Conservation (phyloP, 768 basidiomycete species). For the Pisolithus marmoratus region DNA sequence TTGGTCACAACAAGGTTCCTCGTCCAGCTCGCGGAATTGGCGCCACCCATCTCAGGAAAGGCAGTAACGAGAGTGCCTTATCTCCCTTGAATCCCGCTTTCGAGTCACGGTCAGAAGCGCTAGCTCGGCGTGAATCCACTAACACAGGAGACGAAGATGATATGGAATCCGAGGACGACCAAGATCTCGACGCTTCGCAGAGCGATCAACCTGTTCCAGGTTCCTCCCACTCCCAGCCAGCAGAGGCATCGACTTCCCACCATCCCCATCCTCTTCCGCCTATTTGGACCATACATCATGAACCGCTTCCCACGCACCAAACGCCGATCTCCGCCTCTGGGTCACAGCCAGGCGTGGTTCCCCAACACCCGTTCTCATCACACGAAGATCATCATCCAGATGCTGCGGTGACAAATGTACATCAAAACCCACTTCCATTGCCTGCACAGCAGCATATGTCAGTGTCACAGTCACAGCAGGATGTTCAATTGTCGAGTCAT, state of each 20-base stretch:
- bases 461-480: conserved; percentile 19
- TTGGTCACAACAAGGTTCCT: conserved; percentile 32
- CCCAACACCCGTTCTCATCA: conserved; percentile 26
- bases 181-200: conserved; percentile 22
- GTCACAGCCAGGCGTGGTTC: conserved; percentile 23
- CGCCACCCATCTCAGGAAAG: conserved; percentile 31
- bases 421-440: conserved; percentile 24
- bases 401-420: conserved; percentile 19
- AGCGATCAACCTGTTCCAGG: conserved; percentile 21
- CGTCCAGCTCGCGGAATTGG: conserved; percentile 28
- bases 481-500: conserved; percentile 24
- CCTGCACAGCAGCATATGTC: conserved; percentile 24
- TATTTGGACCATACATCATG: conserved; percentile 30
- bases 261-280: conserved; percentile 27
- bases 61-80: conserved; percentile 28
- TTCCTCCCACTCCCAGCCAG: conserved; percentile 23
- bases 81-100: conserved; percentile 39
- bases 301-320: conserved; percentile 19
- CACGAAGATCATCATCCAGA: conserved; percentile 24
- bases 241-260: conserved; percentile 19
- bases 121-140: conserved; percentile 21
- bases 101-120: conserved; percentile 26
- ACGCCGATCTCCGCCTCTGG: conserved; percentile 28
- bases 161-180: conserved; percentile 33
- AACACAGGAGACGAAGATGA: conserved; percentile 30